Evolutionary conservation across 2,329 filamentous ascomycete genomes (phyloP), one percentile per base, ranked within the genome.

Genomic region (Lachnellula hyalina): DNA sequence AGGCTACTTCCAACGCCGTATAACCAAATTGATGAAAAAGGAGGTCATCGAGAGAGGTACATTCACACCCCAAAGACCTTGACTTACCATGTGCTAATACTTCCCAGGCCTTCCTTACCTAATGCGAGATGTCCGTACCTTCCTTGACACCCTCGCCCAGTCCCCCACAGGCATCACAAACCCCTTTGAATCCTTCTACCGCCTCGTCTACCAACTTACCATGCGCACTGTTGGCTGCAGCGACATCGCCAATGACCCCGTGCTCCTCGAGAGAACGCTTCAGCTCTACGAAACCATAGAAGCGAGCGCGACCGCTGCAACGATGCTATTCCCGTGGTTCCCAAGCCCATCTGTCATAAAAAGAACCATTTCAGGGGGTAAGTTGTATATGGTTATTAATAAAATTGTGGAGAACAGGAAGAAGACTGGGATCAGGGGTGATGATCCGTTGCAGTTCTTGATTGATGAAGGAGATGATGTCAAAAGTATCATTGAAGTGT

Each of bases 161-260:
- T 63, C 69, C 34, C 61, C 67, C 5, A 61, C 60, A 7, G 70
- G 69, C 8, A 65, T 73, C 5, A 76, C 77, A 7, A 74, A 83
- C 57, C 79, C 80, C 0, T 83, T 83, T 61, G 73, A 80, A 36
- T 72, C 73, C 62, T 70, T 83, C 47, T 81, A 81, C 62, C 65
- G 71, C 5, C 70, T 80, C 52, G 72, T 83, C 1, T 84, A 78
- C 65, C 73, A 76, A 62, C 71, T 84, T n/a, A 83, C 79, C 4
- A 81, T 83, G 70, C 75, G 81, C 12, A 78, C 74, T 4, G 72
- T 83, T 1, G 80, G 77, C 6, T 74, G 74, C 50, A 70, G 75
- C 34, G 81, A 84, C 42, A 75, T 84, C 25, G 80, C 79, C 14
- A 70, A 78, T 2, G 70, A 78, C 49, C 71, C 72, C 0, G 59